These are phyloP conservation scores for Phytophthora brassicae DNA, from an alignment of 352 stramenopile genomes.

Conservation along the genomic window DNA sequence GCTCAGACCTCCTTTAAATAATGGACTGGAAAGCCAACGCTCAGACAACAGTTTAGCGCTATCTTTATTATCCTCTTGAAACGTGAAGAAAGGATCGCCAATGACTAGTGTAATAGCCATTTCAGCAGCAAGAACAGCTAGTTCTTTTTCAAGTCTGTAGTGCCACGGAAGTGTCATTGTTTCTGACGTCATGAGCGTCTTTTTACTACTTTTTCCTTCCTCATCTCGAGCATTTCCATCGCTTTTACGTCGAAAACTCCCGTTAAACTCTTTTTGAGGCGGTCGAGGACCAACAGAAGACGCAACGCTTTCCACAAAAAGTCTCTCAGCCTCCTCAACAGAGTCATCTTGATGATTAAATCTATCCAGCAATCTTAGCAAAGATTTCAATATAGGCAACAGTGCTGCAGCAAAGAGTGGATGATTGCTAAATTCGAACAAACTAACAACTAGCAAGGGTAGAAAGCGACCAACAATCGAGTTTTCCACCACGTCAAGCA, in stretches of 20 bases:
- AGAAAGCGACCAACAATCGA: constrained; percentile 63
- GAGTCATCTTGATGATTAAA: constrained; percentile 36
- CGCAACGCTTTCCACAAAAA: constrained; percentile 32
- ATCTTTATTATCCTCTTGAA: background rate
- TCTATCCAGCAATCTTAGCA: constrained; percentile 52
- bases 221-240: constrained; percentile 13
- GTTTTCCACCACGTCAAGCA: constrained; percentile 33
- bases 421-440: constrained; percentile 66
- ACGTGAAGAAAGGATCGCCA: constrained; percentile 40
- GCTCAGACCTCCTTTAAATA: constrained; percentile 39
- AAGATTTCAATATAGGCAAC: constrained; percentile 41
- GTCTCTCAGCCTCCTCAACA: constrained; percentile 22
- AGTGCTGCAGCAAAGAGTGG: constrained; percentile 51
- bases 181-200: constrained; percentile 19
- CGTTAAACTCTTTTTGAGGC: constrained; percentile 9
- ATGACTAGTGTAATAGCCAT: constrained; percentile 58
- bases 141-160: constrained; percentile 62
- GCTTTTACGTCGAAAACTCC: constrained; percentile 21
- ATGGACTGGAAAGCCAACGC: constrained; percentile 30
- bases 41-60: constrained; percentile 4
- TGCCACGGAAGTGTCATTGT: constrained; percentile 52
- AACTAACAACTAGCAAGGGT: constrained; percentile 47
- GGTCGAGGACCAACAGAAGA: constrained; percentile 2
- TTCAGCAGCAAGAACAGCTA: constrained; percentile 52
- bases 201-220: constrained; percentile 9